Conservation (phyloP, 1,284 basidiomycete species). For the Anthracocystis setariae region DNA sequence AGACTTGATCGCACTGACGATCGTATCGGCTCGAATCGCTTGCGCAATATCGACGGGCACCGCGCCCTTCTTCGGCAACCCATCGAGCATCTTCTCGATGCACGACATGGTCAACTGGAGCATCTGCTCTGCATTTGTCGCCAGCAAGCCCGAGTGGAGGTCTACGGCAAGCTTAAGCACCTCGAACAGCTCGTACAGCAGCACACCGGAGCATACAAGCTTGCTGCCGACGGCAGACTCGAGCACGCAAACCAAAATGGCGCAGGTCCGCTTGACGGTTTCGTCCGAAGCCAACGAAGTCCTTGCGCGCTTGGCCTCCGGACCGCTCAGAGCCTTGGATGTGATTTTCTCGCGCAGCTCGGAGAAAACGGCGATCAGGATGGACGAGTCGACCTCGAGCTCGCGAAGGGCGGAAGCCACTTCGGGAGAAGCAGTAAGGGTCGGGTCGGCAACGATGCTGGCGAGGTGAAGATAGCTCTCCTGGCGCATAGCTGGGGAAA, state of each 20-base stretch:
- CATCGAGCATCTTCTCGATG: conserved; percentile 75
- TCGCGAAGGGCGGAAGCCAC: conserved; percentile 43
- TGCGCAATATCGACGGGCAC: conserved; percentile 51
- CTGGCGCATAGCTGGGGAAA: conserved; percentile 73
- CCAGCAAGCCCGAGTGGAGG: conserved; percentile 67
- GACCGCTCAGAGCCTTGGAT: conserved; percentile 71
- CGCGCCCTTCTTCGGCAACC: conserved; percentile 59
- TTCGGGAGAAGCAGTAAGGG: conserved; percentile 36
- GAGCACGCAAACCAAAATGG: conserved; percentile 71
- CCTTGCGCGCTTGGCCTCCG: conserved; percentile 49
- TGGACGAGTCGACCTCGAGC: conserved; percentile 63
- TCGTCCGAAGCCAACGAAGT: conserved; percentile 43
- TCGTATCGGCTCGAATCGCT: conserved; percentile 56
- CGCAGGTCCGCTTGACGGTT: conserved; percentile 39
- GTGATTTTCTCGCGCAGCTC: conserved; percentile 71
- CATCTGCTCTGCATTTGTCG: conserved; percentile 84
- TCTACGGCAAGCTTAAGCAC: conserved; percentile 78
- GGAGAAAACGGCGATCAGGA: conserved; percentile 75
- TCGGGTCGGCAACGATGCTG: conserved; percentile 46
- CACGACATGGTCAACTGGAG: conserved; percentile 83
- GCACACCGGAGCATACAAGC: conserved; percentile 76
- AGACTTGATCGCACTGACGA: conserved; percentile 63
- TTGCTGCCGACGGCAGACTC: conserved; percentile 77
- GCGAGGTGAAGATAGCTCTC: conserved; percentile 73
- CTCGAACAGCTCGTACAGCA: conserved; percentile 80